phyloP scores from a whole-genome alignment of 1,284 basidiomycete genomes.

The Gymnopus androsaceus region DNA sequence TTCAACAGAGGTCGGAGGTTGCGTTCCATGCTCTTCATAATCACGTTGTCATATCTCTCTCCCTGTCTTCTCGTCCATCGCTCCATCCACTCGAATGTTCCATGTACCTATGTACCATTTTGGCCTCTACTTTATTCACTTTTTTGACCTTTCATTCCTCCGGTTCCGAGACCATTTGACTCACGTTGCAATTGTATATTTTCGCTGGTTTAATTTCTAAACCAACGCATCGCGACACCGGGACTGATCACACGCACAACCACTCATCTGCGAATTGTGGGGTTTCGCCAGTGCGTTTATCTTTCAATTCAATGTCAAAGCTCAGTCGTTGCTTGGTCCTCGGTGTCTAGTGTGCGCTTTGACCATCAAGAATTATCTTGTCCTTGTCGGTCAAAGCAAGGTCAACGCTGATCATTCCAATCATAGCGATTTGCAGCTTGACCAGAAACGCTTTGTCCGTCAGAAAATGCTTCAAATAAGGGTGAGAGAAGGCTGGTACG shows the following conservation, averaged over 20 bases:
- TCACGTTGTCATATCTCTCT: neutral
- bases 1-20: constrained; percentile 23
- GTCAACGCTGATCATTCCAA: neutral
- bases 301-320: neutral
- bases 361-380: neutral
- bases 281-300: neutral
- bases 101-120: constrained; percentile 12
- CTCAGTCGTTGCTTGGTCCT: neutral
- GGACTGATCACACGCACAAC: neutral
- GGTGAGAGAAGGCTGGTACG: neutral
- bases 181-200: neutral
- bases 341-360: too few species aligned
- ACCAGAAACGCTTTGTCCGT: neutral
- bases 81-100: neutral
- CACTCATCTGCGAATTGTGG: neutral
- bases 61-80: neutral
- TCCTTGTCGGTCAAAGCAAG: neutral
- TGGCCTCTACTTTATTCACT: constrained; percentile 8
- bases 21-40: constrained; percentile 11
- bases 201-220: neutral
- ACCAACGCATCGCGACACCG: neutral
- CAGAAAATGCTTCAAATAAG: neutral
- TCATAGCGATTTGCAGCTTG: neutral
- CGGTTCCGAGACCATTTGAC: neutral
- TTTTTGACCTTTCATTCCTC: neutral